These are phyloP conservation scores for Pythium periplocum DNA, from an alignment of 352 stramenopile species.

Conservation along the genomic window DNA sequence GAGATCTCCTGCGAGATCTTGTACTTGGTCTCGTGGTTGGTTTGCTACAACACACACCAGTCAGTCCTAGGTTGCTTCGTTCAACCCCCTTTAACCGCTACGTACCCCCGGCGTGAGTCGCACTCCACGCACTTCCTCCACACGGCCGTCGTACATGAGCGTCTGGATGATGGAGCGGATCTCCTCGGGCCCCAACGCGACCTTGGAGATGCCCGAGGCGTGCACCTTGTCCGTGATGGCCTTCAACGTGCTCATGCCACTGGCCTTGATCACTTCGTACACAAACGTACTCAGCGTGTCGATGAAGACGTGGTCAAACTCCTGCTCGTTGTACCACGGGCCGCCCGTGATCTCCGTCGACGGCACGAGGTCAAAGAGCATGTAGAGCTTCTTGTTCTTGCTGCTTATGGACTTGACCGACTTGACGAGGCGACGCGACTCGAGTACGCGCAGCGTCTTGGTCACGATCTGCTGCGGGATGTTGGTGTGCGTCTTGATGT, in stretches of 20 bases:
- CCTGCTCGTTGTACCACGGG: conserved; percentile 98
- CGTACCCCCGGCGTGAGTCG: conserved; percentile 71
- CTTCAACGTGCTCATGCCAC: conserved; percentile 82
- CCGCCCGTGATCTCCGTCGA: conserved; percentile 98
- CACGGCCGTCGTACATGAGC: conserved; percentile 89
- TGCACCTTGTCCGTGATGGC: conserved; percentile 88
- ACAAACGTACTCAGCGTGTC: conserved; percentile 95
- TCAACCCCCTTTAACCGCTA: background rate
- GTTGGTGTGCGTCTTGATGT: conserved; percentile 97
- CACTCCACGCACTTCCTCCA: conserved; percentile 86
- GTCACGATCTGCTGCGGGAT: conserved; percentile 96
- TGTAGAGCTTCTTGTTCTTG: conserved; percentile 99
- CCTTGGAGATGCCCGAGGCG: conserved; percentile 87
- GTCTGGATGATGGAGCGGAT: conserved; percentile 91
- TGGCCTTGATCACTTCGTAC: conserved; percentile 86
- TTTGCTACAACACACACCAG: conserved; percentile 18
- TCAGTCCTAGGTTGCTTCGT: background rate
- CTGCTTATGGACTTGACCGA: conserved; percentile 98
- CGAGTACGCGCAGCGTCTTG: conserved; percentile 97
- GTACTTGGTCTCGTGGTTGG: conserved; percentile 80
- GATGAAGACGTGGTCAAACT: conserved; percentile 99
- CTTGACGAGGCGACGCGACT: conserved; percentile 97
- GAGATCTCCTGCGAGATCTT: conserved; percentile 85
- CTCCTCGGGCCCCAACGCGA: conserved; percentile 87
- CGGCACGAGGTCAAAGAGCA: conserved; percentile 94